phyloP scores from a whole-genome alignment of 371 early-diverging fungal genomes.

The Rhizopus sp. region DNA sequence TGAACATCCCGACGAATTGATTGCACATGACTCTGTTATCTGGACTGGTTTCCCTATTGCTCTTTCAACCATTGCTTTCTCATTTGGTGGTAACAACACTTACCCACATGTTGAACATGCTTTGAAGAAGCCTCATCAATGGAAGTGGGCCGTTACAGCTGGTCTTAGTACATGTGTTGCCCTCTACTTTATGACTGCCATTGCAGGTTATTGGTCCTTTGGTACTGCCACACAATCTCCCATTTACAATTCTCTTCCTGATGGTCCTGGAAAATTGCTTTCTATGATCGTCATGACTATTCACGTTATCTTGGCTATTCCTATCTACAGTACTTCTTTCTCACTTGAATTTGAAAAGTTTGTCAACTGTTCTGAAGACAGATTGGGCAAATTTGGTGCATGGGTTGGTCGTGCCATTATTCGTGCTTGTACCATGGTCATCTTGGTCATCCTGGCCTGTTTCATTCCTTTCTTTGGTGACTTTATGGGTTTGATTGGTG shows the following conservation, averaged over 20 bases:
- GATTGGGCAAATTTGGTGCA: conserved; percentile 40
- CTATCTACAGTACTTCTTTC: conserved; percentile 82
- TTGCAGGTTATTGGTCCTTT: conserved; percentile 83
- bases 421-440: conserved; percentile 51
- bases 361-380: conserved; percentile 34
- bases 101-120: conserved; percentile 81
- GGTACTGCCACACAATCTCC: conserved; percentile 75
- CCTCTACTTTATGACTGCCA: conserved; percentile 80
- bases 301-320: conserved; percentile 87
- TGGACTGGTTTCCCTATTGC: conserved; percentile 63
- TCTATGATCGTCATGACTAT: conserved; percentile 82
- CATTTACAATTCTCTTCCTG: conserved; percentile 74
- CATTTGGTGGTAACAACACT: conserved; percentile 60
- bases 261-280: conserved; percentile 58
- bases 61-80: conserved; percentile 64
- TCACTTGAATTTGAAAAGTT: conserved; percentile 72
- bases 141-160: conserved; percentile 71
- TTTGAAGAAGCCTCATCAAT: conserved; percentile 77
- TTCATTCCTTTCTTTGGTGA: conserved; percentile 74
- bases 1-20: conserved; percentile 14
- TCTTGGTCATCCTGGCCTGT: conserved; percentile 53
- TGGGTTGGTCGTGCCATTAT: conserved; percentile 56
- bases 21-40: conserved; percentile 30
- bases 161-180: conserved; percentile 72
- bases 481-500: conserved; percentile 75